Base-by-base conservation (phyloP, 2,329 filamentous ascomycete species). In the Colletotrichum tropicicola region DNA sequence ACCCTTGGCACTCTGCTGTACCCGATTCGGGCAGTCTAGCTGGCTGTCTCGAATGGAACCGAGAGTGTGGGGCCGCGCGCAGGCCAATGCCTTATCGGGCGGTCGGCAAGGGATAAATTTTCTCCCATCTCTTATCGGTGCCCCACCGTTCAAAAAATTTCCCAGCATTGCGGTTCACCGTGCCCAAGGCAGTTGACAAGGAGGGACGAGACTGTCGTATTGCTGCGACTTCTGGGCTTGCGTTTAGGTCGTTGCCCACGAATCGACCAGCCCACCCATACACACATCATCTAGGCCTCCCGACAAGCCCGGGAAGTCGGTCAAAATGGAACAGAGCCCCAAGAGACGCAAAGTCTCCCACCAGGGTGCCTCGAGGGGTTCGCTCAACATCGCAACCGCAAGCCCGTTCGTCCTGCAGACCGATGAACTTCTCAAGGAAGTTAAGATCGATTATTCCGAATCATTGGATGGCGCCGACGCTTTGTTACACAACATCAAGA, bases 391-490 rank as follows among this genome's bases (percentile, higher is more conserved):
- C 45, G 78, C 81, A 30, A 79, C 82, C 8, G 80, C 85, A 15
- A 86, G 84, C 73, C 82, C 85, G 32, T 89, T 89, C 68, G 79
- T 87, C 49, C 74, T 89, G 52, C 84, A 89, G 74, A 86, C 87
- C 3, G 85, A 88, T 47, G 87, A 90, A 73, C 78, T 90, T 17
- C 73, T 89, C 64, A 83, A 82, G 62, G 84, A 88, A 66, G 80
- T 84, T 61, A 82, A 80, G 59, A 72, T 87, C 21, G 83, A 88
- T 72, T 86, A 88, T 70, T 72, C 71, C 32, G 82, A 80, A 65
- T 73, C 80, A 13, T 79, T 89, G 56, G 74, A 80, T 2, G 82
- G 79, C 9, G 82, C 83, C 5, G 83, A 88, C 52, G 75, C 75
- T 19, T 78, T 84, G 3, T 71, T 90, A 32, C 83, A 85, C 64